A percentile compares a stretch with the other conserved stretches of the same genome.
Conservation (phyloP, 768 basidiomycete genomes). For the Leccinum boreale region DNA sequence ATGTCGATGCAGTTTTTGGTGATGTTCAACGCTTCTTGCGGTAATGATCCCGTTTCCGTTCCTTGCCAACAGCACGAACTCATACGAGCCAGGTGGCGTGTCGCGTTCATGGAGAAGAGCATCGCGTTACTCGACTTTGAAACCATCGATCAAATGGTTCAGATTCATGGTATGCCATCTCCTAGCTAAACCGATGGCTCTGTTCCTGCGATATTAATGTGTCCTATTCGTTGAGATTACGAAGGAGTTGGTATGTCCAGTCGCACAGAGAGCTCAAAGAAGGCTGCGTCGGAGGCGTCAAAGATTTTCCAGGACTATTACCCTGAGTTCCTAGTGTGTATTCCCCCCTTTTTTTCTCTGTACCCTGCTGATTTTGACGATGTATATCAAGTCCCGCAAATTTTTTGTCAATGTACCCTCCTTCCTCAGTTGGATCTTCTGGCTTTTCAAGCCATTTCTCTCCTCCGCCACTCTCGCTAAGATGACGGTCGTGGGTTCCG, state of each 20-base stretch:
- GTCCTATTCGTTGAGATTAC: conserved; percentile 50
- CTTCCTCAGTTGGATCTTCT: conserved; percentile 78
- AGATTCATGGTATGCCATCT: conserved; percentile 57
- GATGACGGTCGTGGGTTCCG: conserved; percentile 73
- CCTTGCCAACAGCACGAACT: background rate
- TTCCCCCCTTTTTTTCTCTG: conserved; percentile 14
- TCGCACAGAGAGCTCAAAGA: conserved; percentile 72
- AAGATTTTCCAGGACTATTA: conserved; percentile 76
- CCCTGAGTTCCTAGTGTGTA: conserved; percentile 66
- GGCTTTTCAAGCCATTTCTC: conserved; percentile 74
- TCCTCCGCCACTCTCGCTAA: conserved; percentile 74
- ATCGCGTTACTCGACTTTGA: conserved; percentile 65
- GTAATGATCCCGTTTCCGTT: conserved; percentile 31
- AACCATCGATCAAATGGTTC: conserved; percentile 67
- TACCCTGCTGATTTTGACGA: background rate
- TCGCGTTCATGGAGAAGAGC: conserved; percentile 71
- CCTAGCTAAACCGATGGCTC: no score
- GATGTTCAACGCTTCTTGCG: conserved; percentile 75
- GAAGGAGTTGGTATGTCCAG: conserved; percentile 64
- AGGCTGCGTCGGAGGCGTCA: conserved; percentile 69
- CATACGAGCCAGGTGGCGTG: conserved; percentile 58
- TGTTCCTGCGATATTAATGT: background rate
- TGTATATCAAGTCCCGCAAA: conserved; percentile 54
- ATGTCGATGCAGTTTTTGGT: conserved; percentile 69
- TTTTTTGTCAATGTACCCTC: conserved; percentile 82